Evolutionary conservation across 148 eudicot genomes (phyloP).

Genomic region (Diospyros lotus): DNA sequence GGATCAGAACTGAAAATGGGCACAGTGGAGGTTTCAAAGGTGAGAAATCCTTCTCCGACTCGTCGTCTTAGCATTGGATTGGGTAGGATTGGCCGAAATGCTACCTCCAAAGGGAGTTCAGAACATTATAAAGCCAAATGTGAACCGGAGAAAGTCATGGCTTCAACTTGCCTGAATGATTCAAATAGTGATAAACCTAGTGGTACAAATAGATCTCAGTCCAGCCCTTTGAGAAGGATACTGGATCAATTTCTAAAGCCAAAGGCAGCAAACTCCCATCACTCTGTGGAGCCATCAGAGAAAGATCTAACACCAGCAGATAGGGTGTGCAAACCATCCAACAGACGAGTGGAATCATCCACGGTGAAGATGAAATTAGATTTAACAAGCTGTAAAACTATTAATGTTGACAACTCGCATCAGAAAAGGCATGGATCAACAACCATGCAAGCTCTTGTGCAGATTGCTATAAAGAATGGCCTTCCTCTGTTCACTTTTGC

Average conservation of each 20-base stretch:
- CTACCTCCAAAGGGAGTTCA: slow-evolving; percentile 45
- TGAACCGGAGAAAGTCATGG: slow-evolving; percentile 25
- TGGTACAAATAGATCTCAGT: slow-evolving; percentile 38
- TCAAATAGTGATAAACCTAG: slow-evolving; percentile 28
- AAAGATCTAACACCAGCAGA: slow-evolving; percentile 24
- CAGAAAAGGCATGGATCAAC: slow-evolving; percentile 26
- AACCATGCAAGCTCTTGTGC: slow-evolving; percentile 60
- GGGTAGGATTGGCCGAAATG: slow-evolving; percentile 43
- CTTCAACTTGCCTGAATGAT: slow-evolving; percentile 21
- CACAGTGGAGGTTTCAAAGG: slow-evolving; percentile 26
- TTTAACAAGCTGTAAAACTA: slow-evolving; percentile 15
- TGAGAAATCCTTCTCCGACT: slow-evolving; percentile 59
- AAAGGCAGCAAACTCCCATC: slow-evolving; percentile 30
- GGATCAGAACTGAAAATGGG: slow-evolving; percentile 26
- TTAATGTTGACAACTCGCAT: slow-evolving; percentile 22
- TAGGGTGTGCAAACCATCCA: slow-evolving; percentile 23
- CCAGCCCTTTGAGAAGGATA: slow-evolving; percentile 84
- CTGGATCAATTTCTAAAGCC: slow-evolving; percentile 74
- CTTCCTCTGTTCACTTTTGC: slow-evolving; percentile 83
- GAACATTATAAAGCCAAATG: slow-evolving; percentile 27
- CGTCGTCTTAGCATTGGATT: slow-evolving; percentile 54
- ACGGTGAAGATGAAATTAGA: slow-evolving; percentile 29
- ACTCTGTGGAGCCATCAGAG: slow-evolving; percentile 28
- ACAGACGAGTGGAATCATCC: slow-evolving; percentile 23
- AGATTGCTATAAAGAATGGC: slow-evolving; percentile 70